These are phyloP conservation scores for Echeveria elegans DNA, from an alignment of 164 flowering plant species.

Conservation along the genomic window DNA sequence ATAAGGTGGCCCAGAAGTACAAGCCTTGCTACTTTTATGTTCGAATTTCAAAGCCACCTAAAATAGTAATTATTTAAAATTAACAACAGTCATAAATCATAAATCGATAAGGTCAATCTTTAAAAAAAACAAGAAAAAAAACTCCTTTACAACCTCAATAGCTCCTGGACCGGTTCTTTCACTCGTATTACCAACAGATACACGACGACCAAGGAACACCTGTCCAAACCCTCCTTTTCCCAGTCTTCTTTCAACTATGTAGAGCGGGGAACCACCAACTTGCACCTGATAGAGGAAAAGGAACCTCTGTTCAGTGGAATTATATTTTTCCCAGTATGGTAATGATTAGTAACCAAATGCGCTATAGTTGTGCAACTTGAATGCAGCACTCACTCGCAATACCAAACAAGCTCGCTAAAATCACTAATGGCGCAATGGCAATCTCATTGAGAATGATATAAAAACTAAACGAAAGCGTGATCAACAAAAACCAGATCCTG, in stretches of 20 bases:
- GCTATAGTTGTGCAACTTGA: no score
- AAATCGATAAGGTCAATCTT: neutral
- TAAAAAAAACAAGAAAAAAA: neutral
- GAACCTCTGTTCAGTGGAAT: neutral
- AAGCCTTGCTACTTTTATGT: constrained; percentile 58
- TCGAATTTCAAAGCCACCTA: constrained; percentile 59
- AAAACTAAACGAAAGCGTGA: no score
- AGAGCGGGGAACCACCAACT: constrained; percentile 40
- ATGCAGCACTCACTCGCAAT: neutral
- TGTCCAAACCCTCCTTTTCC: constrained; percentile 66
- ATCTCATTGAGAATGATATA: no score
- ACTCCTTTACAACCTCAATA: constrained; percentile 27
- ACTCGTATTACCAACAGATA: no score
- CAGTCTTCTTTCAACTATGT: constrained; percentile 42
- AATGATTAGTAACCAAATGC: neutral
- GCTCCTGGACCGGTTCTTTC: constrained; percentile 42
- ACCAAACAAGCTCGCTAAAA: no score
- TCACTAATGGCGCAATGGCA: no score
- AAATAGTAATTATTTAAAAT: neutral
- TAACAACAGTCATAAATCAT: neutral
- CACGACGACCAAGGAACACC: constrained; percentile 48
- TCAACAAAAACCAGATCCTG: no score
- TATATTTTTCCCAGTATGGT: neutral
- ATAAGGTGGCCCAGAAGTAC: constrained; percentile 51
- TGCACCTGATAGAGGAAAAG: constrained; percentile 19